Evolutionary conservation across 768 basidiomycete genomes (phyloP), one percentile per base, ranked within the genome.

Genomic region (Obba rivulosa): DNA sequence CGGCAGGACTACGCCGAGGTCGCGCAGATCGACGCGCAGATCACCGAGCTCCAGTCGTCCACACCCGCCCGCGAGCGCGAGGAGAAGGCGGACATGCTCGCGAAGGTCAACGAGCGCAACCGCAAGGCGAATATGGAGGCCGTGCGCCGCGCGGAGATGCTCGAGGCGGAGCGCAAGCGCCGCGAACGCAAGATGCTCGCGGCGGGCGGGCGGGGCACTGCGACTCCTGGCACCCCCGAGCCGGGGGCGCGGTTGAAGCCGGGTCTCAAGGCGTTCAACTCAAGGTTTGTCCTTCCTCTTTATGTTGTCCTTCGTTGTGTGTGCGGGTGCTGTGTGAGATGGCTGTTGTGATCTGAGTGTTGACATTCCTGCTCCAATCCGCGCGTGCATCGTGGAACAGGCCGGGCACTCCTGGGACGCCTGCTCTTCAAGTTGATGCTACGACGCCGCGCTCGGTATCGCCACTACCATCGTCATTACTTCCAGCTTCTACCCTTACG

Each of bases 101-200:
- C 87, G 14, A 80, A 71, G 60, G 83, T 98, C 46, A 97, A 95
- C 62, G 91, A 93, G 68, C 80, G 92, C 48, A 97, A 97, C 64
- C 78, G 88, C 48, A 85, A 79, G 62, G 84, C 85, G 24, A 95
- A 95, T 49, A 54, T 81, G 55, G 95, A 94, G 59, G 79, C 80
- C 3, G 79, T 92, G 45, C 75, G 88, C 50, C 80, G 78, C 54
- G 86, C 87, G 0, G 92, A 95, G 65, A 63, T 83, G 28, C 69
- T 71, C 28, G 82, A 83, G 56, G 69, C 75, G 8, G 89, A 91
- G 61, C 72, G 82, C 42, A 87, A 85, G 66, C 73, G 83, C 46
- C 71, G 76, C 41, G 85, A 89, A 48, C 73, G 87, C 18, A 84
- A 79, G 61, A 62, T 82, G 20, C 75, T 69, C 9, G 72, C 69